Conservation (phyloP, 1,284 basidiomycete genomes). For the Tilletiaria anomala region DNA sequence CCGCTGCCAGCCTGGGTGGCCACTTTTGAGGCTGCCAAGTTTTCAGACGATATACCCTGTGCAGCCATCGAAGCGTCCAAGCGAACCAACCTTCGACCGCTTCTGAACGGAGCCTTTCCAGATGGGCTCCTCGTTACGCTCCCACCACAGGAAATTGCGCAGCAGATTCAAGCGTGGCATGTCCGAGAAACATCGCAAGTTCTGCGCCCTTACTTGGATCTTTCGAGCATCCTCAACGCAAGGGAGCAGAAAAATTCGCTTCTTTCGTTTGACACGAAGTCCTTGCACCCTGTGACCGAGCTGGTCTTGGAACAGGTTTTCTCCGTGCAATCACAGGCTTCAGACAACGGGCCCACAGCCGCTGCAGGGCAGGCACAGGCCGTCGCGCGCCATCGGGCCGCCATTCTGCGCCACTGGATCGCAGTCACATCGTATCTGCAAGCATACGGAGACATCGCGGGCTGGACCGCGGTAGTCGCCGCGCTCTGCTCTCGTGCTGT, state of each 20-base stretch:
- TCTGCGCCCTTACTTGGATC: not conserved
- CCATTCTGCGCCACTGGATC: conserved; percentile 34
- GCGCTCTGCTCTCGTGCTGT: conserved; percentile 35
- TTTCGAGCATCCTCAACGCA: too few species aligned
- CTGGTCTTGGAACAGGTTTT: too few species aligned
- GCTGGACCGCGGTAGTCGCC: conserved; percentile 29
- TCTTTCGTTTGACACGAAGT: too few species aligned
- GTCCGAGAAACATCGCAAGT: too few species aligned
- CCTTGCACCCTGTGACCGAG: too few species aligned
- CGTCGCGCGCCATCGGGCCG: conserved; percentile 15
- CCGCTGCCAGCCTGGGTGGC: not conserved
- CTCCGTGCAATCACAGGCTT: too few species aligned
- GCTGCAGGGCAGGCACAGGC: too few species aligned
- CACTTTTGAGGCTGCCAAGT: too few species aligned
- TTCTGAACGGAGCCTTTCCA: not conserved
- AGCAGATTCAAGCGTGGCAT: not conserved
- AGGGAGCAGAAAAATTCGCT: too few species aligned
- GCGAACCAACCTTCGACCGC: not conserved
- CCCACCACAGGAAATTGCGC: conserved; percentile 4
- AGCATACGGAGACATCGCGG: conserved; percentile 19
- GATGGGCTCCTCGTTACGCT: not conserved
- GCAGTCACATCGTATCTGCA: conserved; percentile 24
- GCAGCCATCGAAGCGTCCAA: too few species aligned
- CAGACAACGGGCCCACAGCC: too few species aligned
- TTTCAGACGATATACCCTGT: too few species aligned